Evolutionary conservation across 495 filamentous ascomycete species (phyloP).

Genomic region (Cercophora sp.): DNA sequence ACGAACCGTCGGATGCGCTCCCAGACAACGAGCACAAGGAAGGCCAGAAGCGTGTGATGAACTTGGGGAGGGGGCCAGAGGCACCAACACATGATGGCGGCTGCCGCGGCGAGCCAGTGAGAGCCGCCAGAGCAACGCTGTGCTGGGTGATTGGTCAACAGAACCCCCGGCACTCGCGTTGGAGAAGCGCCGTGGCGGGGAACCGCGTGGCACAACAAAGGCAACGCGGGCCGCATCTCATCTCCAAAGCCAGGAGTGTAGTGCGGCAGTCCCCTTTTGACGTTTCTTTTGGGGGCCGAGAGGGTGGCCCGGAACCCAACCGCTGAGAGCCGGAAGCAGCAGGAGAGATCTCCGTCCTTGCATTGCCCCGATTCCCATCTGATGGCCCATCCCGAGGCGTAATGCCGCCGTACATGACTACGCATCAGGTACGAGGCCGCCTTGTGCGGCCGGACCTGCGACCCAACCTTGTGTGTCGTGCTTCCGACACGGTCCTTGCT

Average conservation of each 20-base stretch:
- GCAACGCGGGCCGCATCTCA: conserved; percentile 5
- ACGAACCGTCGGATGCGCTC: not conserved
- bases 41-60: not conserved
- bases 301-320: no score
- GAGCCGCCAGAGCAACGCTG: conserved; percentile 10
- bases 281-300: no score
- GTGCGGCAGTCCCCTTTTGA: no score
- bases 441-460: conserved; percentile 23
- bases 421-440: not conserved
- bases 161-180: not conserved
- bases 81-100: no score
- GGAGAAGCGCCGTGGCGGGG: conserved; percentile 9
- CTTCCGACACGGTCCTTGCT: not conserved
- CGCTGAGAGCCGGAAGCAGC: no score
- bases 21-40: not conserved
- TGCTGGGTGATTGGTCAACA: conserved; percentile 13
- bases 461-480: conserved; percentile 27
- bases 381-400: no score
- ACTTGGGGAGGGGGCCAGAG: no score
- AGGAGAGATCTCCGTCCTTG: no score
- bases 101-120: no score
- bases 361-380: no score
- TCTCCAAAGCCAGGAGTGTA: no score
- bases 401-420: no score
- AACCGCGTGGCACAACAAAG: not conserved